A percentile compares a stretch with the other conserved stretches of the same genome.
These are phyloP conservation scores for Inga oerstediana DNA, from an alignment of 306 rosid species.

Conservation along the genomic window DNA sequence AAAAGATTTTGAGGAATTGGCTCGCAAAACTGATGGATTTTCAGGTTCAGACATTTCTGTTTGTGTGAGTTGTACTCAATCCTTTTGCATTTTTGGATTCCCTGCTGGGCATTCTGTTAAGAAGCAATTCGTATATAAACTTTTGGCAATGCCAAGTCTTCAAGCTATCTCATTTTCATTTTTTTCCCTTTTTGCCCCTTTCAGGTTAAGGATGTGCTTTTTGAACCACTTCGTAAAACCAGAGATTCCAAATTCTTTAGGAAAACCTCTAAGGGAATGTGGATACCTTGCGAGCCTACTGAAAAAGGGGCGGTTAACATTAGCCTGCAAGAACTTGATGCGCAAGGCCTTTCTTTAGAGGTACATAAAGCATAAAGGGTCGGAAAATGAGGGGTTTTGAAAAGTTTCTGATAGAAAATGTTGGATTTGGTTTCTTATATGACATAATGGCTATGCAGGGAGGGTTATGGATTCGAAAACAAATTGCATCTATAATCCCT, in stretches of 20 bases:
- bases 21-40: conserved; percentile 64
- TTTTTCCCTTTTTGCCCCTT: not conserved
- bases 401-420: not conserved
- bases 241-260: conserved; percentile 72
- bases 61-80: conserved; percentile 58
- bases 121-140: not conserved
- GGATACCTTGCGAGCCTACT: conserved; percentile 76
- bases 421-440: not conserved
- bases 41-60: conserved; percentile 83
- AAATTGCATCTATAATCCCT: not conserved
- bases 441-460: not conserved
- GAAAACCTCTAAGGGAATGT: conserved; percentile 55
- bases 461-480: not conserved
- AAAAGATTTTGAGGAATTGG: conserved; percentile 73
- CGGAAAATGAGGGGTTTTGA: not conserved
- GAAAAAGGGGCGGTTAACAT: conserved; percentile 53
- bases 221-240: conserved; percentile 85
- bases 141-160: not conserved
- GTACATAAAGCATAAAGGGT: conserved; percentile 34
- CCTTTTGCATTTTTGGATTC: not conserved
- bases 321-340: conserved; percentile 63
- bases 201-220: conserved; percentile 84
- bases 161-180: not conserved
- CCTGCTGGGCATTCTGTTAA: not conserved
- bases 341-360: conserved; percentile 65